phyloP scores from a whole-genome alignment of 1,284 basidiomycete genomes.

The Ceratobasidium sp. region DNA sequence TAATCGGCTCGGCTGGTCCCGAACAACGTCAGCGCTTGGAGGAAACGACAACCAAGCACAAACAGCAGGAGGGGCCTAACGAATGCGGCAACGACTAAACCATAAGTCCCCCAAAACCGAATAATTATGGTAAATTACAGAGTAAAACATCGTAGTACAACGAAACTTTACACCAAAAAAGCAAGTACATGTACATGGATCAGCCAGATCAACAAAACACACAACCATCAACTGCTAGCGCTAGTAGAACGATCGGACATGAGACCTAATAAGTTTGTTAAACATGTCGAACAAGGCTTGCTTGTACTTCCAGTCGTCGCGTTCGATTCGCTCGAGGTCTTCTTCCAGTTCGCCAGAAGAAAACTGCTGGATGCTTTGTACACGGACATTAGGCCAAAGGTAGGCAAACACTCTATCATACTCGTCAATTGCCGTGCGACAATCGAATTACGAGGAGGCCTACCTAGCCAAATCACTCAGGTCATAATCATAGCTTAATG shows the following conservation, averaged over 20 bases:
- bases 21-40: neutral
- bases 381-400: neutral
- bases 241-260: neutral
- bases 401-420: neutral
- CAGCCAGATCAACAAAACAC: too few species aligned
- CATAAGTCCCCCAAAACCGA: too few species aligned
- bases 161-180: too few species aligned
- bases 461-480: neutral
- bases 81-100: too few species aligned
- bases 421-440: too few species aligned
- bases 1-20: neutral
- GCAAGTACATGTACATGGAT: neutral
- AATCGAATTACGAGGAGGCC: too few species aligned
- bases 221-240: neutral
- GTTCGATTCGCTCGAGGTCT: neutral
- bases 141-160: too few species aligned
- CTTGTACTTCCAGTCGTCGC: neutral
- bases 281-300: neutral
- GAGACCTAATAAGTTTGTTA: neutral
- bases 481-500: neutral
- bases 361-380: neutral
- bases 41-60: neutral
- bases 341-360: too few species aligned
- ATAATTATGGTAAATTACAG: too few species aligned
- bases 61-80: too few species aligned